Conservation (phyloP, 2,329 filamentous ascomycete species). For the Alternaria conjuncta region DNA sequence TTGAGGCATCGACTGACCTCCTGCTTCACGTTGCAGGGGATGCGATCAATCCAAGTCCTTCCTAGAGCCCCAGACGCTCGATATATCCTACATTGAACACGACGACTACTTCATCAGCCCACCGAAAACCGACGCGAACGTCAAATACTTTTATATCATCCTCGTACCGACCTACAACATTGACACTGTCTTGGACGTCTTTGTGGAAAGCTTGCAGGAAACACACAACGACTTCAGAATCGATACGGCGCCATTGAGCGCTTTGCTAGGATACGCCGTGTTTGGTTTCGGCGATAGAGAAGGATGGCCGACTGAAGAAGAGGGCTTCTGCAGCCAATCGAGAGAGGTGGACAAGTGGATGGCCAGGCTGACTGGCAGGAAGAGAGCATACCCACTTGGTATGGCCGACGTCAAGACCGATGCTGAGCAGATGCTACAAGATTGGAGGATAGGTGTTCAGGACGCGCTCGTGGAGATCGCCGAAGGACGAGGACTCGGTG, state of each 20-base stretch:
- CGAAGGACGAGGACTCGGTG: slow-evolving; percentile 61
- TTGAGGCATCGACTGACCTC: not conserved
- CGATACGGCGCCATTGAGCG: slow-evolving; percentile 81
- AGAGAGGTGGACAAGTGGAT: slow-evolving; percentile 93
- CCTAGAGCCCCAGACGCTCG: slow-evolving; percentile 69
- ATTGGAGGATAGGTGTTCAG: slow-evolving; percentile 79
- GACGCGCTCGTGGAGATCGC: slow-evolving; percentile 70
- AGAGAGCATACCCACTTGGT: slow-evolving; percentile 86
- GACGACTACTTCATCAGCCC: slow-evolving; percentile 89
- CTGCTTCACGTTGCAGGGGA: slow-evolving; percentile 7
- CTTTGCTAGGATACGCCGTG: slow-evolving; percentile 83
- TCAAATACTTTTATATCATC: slow-evolving; percentile 80
- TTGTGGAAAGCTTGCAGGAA: slow-evolving; percentile 85
- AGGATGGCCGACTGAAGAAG: slow-evolving; percentile 88
- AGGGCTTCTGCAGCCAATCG: slow-evolving; percentile 93
- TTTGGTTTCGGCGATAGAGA: slow-evolving; percentile 93
- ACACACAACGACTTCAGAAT: slow-evolving; percentile 97
- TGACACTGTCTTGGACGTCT: slow-evolving; percentile 86
- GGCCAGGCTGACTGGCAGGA: slow-evolving; percentile 88
- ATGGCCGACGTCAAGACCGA: slow-evolving; percentile 86
- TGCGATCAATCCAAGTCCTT: slow-evolving; percentile 48
- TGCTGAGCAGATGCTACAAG: slow-evolving; percentile 67
- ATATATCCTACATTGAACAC: slow-evolving; percentile 86
- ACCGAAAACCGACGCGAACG: slow-evolving; percentile 64
- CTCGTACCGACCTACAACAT: slow-evolving; percentile 94